Conservation (phyloP, 2,329 filamentous ascomycete species). For the Colletotrichum noveboracense region DNA sequence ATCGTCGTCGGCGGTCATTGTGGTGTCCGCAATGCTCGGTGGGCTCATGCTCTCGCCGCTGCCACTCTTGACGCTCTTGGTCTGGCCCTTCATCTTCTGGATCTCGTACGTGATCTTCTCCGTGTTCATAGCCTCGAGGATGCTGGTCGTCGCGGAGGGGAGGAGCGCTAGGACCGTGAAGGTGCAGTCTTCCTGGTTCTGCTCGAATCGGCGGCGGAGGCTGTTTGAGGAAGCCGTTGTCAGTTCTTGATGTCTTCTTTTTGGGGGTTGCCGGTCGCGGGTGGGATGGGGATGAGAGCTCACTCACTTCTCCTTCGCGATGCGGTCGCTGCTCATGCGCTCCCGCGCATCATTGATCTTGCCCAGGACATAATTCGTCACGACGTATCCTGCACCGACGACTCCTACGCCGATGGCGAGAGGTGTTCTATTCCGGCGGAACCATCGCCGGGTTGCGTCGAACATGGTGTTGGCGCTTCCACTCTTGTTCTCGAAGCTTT, state of each 20-base stretch:
- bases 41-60: constrained; percentile 47
- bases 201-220: constrained; percentile 92
- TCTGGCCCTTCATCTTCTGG: constrained; percentile 80
- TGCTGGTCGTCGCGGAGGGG: constrained; percentile 88
- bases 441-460: constrained; percentile 83
- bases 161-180: constrained; percentile 96
- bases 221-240: constrained; percentile 49
- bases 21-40: constrained; percentile 70
- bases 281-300: constrained; percentile 28
- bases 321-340: constrained; percentile 95
- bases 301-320: constrained; percentile 96
- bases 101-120: constrained; percentile 93
- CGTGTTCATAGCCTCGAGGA: constrained; percentile 86
- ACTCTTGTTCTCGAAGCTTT: not conserved
- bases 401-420: constrained; percentile 88
- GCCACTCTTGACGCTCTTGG: constrained; percentile 55
- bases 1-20: constrained; percentile 79
- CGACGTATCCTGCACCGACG: constrained; percentile 88
- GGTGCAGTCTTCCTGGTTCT: constrained; percentile 98
- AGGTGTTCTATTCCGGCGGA: constrained; percentile 88
- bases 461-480: constrained; percentile 53
- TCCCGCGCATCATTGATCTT: constrained; percentile 94
- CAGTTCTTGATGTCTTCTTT: not conserved
- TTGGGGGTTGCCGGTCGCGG: not conserved
- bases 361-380: constrained; percentile 87